phyloP scores from a whole-genome alignment of 345 rosid genomes.

The Hypericum perforatum region DNA sequence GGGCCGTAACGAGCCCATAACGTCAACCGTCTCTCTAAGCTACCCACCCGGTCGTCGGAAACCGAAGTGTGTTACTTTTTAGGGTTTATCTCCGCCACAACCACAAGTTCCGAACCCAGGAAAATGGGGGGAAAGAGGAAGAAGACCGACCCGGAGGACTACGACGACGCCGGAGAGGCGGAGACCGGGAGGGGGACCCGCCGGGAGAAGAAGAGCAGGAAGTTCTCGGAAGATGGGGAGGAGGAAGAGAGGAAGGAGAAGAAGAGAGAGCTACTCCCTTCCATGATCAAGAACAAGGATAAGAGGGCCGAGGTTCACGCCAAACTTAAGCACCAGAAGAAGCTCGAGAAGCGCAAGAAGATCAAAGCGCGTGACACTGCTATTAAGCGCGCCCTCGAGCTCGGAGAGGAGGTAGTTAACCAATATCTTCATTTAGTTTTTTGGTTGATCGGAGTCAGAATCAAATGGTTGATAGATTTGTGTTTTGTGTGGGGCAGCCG shows the following conservation, averaged over 20 bases:
- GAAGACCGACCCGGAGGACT: not conserved
- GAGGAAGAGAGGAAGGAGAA: not conserved
- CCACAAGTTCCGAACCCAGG: too few species aligned
- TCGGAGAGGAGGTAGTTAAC: conserved; percentile 73
- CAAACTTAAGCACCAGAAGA: conserved; percentile 72
- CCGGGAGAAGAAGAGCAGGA: conserved; percentile 23
- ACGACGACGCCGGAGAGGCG: not conserved
- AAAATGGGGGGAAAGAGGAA: conserved; percentile 4
- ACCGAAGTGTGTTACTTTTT: too few species aligned
- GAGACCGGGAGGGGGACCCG: not conserved
- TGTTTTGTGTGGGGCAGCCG: conserved; percentile 34
- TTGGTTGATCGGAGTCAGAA: not conserved
- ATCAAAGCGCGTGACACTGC: conserved; percentile 66
- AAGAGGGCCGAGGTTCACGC: conserved; percentile 75
- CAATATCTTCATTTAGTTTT: not conserved
- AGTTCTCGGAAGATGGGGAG: too few species aligned
- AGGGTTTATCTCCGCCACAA: too few species aligned
- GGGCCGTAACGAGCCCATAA: too few species aligned
- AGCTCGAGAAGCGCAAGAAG: conserved; percentile 82
- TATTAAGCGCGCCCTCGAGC: conserved; percentile 71
- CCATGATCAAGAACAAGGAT: conserved; percentile 87
- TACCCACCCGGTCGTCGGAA: too few species aligned
- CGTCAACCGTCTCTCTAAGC: too few species aligned
- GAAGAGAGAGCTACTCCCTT: conserved; percentile 53
- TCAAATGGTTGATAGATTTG: not conserved